Base-by-base conservation (phyloP, 2,329 filamentous ascomycete species). In the Penicillium paneum region DNA sequence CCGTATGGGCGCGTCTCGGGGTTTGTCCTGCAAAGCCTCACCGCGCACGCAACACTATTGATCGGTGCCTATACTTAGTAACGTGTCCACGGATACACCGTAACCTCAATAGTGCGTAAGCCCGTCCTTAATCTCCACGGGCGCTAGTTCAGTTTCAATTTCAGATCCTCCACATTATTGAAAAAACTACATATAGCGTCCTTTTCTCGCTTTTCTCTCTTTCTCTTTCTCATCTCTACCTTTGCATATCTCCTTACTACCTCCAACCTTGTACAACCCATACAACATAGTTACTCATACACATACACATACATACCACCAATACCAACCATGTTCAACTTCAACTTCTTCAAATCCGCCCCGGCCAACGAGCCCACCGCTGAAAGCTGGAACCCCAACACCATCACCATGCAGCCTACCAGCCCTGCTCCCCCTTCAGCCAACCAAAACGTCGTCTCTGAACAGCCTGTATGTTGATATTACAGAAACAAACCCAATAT, bases 331-430 rank as follows among this genome's bases (percentile, higher is more conserved):
- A 49, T 67, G 64, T 67, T 68, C 64, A 63, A 66, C 60, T 67
- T 70, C 66, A 64, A 64, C 63, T 58, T 62, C 49, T 71, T 70
- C 65, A 71, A 70, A 52, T 67, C 69, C 34, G 55, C 66, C 41
- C 60, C 65, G 55, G 52, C 66, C 45, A 66, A 67, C 35, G 53
- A 56, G 31, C 49, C 56, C 54, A 44, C 58, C 36, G 49, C 60
- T 45, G 60, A 67, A 52, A 54, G 55, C 24, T 71, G 67, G 68
- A 68, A 71, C 58, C 43, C 67, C 51, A 62, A 65, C 58, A 67
- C 67, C 13, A 54, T 71, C 43, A 64, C 67, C 43, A 70, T 69
- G 67, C 64, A 70, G 57, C 69, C 69, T 10, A 53, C 62, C 26
- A 69, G 65, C 56, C 69, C 69, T 41, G 61, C 64, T 17, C 66